Base-by-base conservation (phyloP, 1,284 basidiomycete species). In the Chondrostereum purpureum region DNA sequence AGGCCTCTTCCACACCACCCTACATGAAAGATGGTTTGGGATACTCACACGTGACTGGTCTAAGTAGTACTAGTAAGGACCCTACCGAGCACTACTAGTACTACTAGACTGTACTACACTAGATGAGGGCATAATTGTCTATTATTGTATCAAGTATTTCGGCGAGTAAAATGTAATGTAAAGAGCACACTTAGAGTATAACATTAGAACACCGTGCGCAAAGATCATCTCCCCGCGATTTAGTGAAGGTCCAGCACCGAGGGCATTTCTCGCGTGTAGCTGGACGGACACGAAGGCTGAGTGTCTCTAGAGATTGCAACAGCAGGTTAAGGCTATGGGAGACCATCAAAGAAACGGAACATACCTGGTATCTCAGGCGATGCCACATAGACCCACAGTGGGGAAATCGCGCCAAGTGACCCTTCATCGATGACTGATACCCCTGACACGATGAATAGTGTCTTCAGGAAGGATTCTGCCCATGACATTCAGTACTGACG, bases 391-490 rank as follows among this genome's bases (percentile, higher is more conserved):
- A 66, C 42, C 82, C 80, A 86, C 11, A 56, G 55, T 0, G 68
- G 58, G 5, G 69, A 61, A 3, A 53, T 47, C 0, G 65, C 57
- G 4, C 64, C 65, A 6, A 68, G 50, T 5, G 69, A 67, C 2
- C 60, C 67, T 46, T 71, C 64, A 46, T 75, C 66, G 0, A 59
- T 60, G 12, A 86, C 50, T 11, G 59, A 63, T 13, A 77, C 84
- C 41, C 83, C 70, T 0, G 90, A 92, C 2, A 88, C 83, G 46
- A 90, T 87, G 60, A 90, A 88, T 2, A 92, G 66, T 0, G 78
- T 80, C 54, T 81, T 80, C 21, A 92, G 65, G 47, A 80, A 72
- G 8, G 63, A 55, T 53, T 73, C 88, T 90, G 45, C n/a, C n/a
- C n/a, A n/a, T n/a, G n/a, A n/a, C n/a, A n/a, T n/a, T n/a, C n/a